These are phyloP conservation scores for Solanum virginianum DNA, from an alignment of 257 asterid species.

Conservation along the genomic window DNA sequence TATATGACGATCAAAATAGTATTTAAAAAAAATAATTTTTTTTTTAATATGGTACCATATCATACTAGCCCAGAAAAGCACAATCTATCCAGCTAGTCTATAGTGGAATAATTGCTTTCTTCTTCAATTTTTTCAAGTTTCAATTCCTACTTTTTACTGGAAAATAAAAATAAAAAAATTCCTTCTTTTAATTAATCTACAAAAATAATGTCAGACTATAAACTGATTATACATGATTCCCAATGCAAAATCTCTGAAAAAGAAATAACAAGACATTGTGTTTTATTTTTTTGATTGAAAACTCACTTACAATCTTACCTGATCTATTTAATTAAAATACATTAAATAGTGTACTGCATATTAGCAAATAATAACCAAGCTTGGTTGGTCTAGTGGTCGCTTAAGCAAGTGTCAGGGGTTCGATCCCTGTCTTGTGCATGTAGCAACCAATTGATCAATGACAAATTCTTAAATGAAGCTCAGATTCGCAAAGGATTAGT, in stretches of 20 bases:
- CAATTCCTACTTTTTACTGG: not conserved
- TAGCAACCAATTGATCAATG: no score
- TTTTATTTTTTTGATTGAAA: not conserved
- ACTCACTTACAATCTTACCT: slow-evolving; percentile 5
- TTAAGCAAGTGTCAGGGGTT: no score
- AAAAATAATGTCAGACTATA: not conserved
- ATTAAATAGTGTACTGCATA: not conserved
- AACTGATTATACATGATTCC: not conserved
- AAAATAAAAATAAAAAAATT: no score
- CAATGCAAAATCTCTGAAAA: not conserved
- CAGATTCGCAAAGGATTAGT: no score
- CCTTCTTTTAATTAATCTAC: not conserved
- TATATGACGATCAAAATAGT: rapidly evolving
- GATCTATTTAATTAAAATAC: not conserved
- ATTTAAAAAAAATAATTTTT: no score
- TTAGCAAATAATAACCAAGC: not conserved
- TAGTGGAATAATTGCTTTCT: not conserved
- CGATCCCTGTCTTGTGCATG: no score
- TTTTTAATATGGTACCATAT: no score
- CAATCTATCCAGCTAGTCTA: not conserved
- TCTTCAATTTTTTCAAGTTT: not conserved
- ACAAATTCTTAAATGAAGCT: no score
- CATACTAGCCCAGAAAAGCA: not conserved
- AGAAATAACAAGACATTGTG: slow-evolving; percentile 2
- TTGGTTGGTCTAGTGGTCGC: no score